Base-by-base conservation (phyloP, 2,329 filamentous ascomycete genomes). In the Pseudogymnoascus destructans region DNA sequence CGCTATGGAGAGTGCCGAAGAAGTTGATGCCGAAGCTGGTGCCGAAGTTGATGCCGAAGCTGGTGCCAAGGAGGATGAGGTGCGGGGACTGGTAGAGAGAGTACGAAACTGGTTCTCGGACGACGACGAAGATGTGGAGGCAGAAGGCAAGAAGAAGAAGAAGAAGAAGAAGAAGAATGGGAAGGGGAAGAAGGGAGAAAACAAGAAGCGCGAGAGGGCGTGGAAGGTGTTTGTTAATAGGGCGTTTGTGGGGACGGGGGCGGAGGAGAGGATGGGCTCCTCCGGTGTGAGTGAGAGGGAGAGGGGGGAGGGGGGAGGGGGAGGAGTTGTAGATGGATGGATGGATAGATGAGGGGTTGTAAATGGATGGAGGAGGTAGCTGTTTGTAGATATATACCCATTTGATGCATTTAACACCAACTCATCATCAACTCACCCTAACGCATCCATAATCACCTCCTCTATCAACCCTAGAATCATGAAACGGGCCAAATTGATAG, bases 141-240 rank as follows among this genome's bases (percentile, higher is more conserved):
- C 19, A 11, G 63, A 63, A 59, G 63, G 23, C 60, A 65, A 59
- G 64, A 67, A 36, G 66, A 67, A 60, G 2, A 60, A 63, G 36
- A 64, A 62, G 58, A 69, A 71, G 62, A 65, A 73, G 52, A n/a
- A n/a, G n/a, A n/a, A n/a, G n/a, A n/a, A n/a, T n/a, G 70, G 72
- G 55, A 72, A 74, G 46, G 72, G 74, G 60, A 72, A 75, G 61
- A 74, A 74, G 55, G 74, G 75, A 60, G 73, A 78, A 62, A 76
- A 77, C 62, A 72, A 74, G 61, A 75, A 75, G 64, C 77, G 79
- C 64, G 85, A 86, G 68, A 82, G 85, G 69, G 75, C 82, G 5
- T 95, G 90, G 90, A 76, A 84, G 61, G 81, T 85, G 55, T 95
- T 95, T 69, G 73, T 95, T 25, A 71, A 75, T 60, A 82, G 89